Base-by-base conservation (phyloP, 805 yeast genomes). In the Schizosaccharomyces japonicus region DNA sequence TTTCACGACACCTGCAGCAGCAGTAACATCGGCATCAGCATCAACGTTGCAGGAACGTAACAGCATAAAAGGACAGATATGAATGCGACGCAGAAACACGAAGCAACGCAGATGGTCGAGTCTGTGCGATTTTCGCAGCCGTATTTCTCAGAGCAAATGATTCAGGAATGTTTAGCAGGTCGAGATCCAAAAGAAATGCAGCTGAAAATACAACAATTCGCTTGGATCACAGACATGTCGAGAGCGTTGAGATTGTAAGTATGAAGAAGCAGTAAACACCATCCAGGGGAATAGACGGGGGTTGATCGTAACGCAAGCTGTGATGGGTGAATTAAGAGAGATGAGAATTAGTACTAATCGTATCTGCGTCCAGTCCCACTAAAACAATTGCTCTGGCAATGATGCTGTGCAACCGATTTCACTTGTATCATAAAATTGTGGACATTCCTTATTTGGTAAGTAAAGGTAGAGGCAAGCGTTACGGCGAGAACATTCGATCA, bases 331-430 rank as follows among this genome's bases (percentile, higher is more conserved):
- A n/a, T n/a, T 25, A 27, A 23, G 23, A 19, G 17, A n/a, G 15
- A 25, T 50, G 23, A 8, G 40, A 33, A 47, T 5, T 11, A 5
- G 2, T n/a, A 11, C 23, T 25, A 49, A 36, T 15, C 40, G 21
- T n/a, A 26, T 28, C 15, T 15, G 30, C 23, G 7, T 29, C 21
- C 29, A 53, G 54, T 48, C 57, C 57, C 3, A 46, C 50, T n/a
- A 50, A 57, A 23, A 54, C 57, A 6, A 45, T 50, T 39, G 56
- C 52, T 17, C 50, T 54, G 7, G 55, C 57, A 8, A 52, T 54
- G 54, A 42, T 51, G 7, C 44, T 54, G n/a, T 54, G 45, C 36
- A 52, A 49, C 23, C 52, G 55, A 31, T 53, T 54, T 33, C 50
- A 50, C 44, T 45, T 54, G 2, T 54, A 54, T 48, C 53, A 51